Evolutionary conservation across 306 rosid genomes (phyloP).

Genomic region (Begonia fuchsioides): DNA sequence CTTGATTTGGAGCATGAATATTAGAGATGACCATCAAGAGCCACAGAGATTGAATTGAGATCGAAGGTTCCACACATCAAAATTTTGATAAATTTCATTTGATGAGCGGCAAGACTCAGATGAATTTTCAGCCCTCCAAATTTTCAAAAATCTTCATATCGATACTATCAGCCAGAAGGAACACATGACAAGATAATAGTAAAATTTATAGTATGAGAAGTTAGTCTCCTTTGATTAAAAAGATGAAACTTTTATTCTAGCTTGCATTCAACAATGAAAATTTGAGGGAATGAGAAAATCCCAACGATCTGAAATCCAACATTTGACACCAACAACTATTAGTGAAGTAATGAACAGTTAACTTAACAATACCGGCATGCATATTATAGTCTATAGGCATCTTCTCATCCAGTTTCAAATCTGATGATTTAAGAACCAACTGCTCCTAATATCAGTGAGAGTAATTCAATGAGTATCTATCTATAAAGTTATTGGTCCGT

Average conservation of each 20-base stretch:
- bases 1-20: constrained; percentile 15
- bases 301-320: not conserved
- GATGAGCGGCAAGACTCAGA: constrained; percentile 18
- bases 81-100: constrained; percentile 20
- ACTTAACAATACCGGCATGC: constrained; percentile 24
- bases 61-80: constrained; percentile 37
- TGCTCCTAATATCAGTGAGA: constrained; percentile 15
- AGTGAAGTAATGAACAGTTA: constrained; percentile 4
- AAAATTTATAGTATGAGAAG: too few relatives aligned
- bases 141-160: constrained; percentile 27
- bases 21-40: constrained; percentile 12
- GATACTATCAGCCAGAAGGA: constrained; percentile 15
- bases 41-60: constrained; percentile 25
- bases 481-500: too few relatives aligned
- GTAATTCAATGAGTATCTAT: not conserved
- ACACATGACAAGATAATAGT: not conserved
- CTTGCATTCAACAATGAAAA: not conserved
- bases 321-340: constrained; percentile 4
- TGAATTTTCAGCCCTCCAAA: constrained; percentile 10
- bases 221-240: not conserved
- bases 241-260: not conserved
- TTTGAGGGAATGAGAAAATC: not conserved
- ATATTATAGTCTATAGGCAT: constrained; percentile 8
- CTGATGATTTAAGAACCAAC: constrained; percentile 15
- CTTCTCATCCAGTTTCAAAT: constrained; percentile 9